Evolutionary conservation across 129 eudicot genomes (phyloP).

Genomic region (Artemisia annua): DNA sequence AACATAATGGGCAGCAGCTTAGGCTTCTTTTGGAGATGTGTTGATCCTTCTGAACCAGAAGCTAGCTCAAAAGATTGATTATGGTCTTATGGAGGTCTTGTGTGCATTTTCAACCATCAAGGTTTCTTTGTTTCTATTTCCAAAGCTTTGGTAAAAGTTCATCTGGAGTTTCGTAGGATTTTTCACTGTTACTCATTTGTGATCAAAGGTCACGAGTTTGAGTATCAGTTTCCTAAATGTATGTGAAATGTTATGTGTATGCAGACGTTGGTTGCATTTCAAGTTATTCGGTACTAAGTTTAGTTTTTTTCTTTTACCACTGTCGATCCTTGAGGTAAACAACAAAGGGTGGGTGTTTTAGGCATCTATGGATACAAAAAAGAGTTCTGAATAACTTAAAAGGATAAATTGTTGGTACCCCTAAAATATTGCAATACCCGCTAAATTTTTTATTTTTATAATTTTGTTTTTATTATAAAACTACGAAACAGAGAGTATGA

Average conservation of each 20-base stretch:
- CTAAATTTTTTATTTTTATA: too few relatives aligned
- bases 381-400: too few relatives aligned
- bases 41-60: constrained; percentile 54
- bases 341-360: too few relatives aligned
- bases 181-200: not conserved
- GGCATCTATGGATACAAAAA: too few relatives aligned
- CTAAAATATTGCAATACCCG: too few relatives aligned
- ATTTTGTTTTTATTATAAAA: too few relatives aligned
- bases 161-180: too few relatives aligned
- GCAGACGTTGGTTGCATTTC: too few relatives aligned
- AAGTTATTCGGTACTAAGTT: not conserved
- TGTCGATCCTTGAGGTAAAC: too few relatives aligned
- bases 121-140: not conserved
- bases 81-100: not conserved
- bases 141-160: not conserved
- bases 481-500: too few relatives aligned
- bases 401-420: too few relatives aligned
- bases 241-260: not conserved
- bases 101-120: not conserved
- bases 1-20: constrained; percentile 89
- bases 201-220: not conserved
- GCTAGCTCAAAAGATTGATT: constrained; percentile 21
- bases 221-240: not conserved
- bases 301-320: too few relatives aligned
- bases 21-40: constrained; percentile 73